phyloP scores from a whole-genome alignment of 2,329 filamentous ascomycete species.

The Fusarium nisikadoi region DNA sequence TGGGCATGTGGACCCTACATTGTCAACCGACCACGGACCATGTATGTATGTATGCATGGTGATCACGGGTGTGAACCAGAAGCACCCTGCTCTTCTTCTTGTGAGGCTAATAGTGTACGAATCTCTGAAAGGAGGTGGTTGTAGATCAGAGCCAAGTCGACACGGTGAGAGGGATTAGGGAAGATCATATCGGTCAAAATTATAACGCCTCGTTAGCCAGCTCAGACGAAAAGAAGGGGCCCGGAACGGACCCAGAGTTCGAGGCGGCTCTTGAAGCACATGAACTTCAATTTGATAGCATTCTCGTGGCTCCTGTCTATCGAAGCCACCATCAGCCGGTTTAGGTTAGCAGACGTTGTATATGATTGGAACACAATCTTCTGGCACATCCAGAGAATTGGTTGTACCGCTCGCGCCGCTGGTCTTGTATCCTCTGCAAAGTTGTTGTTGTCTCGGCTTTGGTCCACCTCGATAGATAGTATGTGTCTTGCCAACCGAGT shows the following conservation, averaged over 20 bases:
- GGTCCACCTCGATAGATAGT: slow-evolving; percentile 21
- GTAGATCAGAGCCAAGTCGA: slow-evolving; percentile 15
- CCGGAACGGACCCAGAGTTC: neutral
- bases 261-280: neutral
- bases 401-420: slow-evolving; percentile 17
- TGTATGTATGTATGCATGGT: slow-evolving; percentile 40
- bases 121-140: slow-evolving; percentile 16
- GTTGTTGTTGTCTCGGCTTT: slow-evolving; percentile 25
- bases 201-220: slow-evolving; percentile 18
- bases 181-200: slow-evolving; percentile 6
- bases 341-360: neutral
- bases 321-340: neutral
- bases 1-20: slow-evolving; percentile 43
- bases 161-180: neutral
- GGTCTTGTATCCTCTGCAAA: neutral
- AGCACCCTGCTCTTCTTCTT: slow-evolving; percentile 5
- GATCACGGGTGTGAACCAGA: slow-evolving; percentile 38
- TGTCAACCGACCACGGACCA: slow-evolving; percentile 35
- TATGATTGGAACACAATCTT: slow-evolving; percentile 1
- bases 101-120: slow-evolving; percentile 6
- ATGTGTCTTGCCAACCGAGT: slow-evolving; percentile 26
- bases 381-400: slow-evolving; percentile 11
- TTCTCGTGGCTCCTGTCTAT: slow-evolving; percentile 3
- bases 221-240: slow-evolving; percentile 16
- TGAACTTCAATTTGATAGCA: neutral